Evolutionary conservation across 495 filamentous ascomycete species (phyloP).

Genomic region (Penicillium mononematosum): DNA sequence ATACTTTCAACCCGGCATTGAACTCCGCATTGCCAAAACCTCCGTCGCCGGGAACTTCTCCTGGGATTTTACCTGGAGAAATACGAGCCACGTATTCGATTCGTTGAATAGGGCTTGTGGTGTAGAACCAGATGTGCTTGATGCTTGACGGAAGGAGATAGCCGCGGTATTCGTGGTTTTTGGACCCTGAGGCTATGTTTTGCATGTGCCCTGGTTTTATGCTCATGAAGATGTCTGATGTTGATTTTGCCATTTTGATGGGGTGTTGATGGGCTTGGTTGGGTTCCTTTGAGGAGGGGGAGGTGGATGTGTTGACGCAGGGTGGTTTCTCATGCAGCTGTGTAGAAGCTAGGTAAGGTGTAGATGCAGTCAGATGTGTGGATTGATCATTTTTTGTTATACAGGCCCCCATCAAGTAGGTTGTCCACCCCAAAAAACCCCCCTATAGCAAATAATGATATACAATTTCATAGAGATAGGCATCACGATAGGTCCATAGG

Average conservation of each 20-base stretch:
- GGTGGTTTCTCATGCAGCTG: neutral
- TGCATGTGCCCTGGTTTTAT: slow-evolving; percentile 37
- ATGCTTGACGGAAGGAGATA: slow-evolving; percentile 35
- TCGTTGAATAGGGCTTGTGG: slow-evolving; percentile 22
- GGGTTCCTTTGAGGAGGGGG: neutral
- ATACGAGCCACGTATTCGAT: slow-evolving; percentile 26
- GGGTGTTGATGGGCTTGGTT: too few relatives aligned
- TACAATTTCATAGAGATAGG: neutral
- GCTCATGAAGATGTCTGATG: slow-evolving; percentile 33
- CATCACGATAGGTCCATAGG: neutral
- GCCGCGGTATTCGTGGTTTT: slow-evolving; percentile 42
- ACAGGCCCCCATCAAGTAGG: too few relatives aligned
- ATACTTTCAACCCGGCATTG: slow-evolving; percentile 36
- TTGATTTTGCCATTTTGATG: slow-evolving; percentile 4
- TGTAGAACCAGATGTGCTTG: slow-evolving; percentile 39
- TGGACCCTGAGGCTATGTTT: slow-evolving; percentile 32
- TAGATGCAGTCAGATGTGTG: neutral
- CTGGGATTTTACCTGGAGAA: slow-evolving; percentile 24
- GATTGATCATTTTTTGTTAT: neutral
- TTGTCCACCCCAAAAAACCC: too few relatives aligned
- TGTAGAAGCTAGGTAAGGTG: neutral
- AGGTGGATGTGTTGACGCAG: neutral
- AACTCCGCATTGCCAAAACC: slow-evolving; percentile 43
- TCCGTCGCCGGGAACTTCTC: slow-evolving; percentile 33
- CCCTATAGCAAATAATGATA: neutral